Evolutionary conservation across 257 asterid genomes (phyloP).

Genomic region (Cordia subcordata): DNA sequence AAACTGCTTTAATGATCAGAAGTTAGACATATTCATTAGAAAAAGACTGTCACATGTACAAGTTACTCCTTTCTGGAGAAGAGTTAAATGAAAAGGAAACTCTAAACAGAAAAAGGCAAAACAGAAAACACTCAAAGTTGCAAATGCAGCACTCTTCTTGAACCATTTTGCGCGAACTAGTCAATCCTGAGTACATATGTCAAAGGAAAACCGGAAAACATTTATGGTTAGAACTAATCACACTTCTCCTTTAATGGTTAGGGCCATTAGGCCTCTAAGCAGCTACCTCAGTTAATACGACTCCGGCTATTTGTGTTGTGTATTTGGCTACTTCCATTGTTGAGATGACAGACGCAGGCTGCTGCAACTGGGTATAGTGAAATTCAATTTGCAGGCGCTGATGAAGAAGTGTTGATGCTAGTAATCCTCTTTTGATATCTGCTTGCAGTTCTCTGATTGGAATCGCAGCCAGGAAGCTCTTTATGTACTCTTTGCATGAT

Average conservation of each 20-base stretch:
- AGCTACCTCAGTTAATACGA: constrained; percentile 18
- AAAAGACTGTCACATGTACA: too few relatives aligned
- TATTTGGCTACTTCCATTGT: constrained; percentile 15
- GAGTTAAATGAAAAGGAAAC: too few relatives aligned
- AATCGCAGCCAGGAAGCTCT: constrained; percentile 87
- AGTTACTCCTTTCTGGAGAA: too few relatives aligned
- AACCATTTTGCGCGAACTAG: too few relatives aligned
- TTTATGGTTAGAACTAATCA: constrained; percentile 23
- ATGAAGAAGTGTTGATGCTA: constrained; percentile 61
- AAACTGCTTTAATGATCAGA: too few relatives aligned
- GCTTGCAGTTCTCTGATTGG: constrained; percentile 86
- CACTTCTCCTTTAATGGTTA: constrained; percentile 20
- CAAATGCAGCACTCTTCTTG: too few relatives aligned
- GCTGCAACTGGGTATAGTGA: constrained; percentile 52
- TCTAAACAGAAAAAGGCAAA: too few relatives aligned
- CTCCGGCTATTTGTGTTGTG: constrained; percentile 17
- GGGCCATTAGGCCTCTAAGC: constrained; percentile 17
- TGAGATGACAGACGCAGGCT: constrained; percentile 8
- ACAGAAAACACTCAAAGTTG: too few relatives aligned
- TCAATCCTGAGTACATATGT: too few relatives aligned
- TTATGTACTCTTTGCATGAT: constrained; percentile 82
- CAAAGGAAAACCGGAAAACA: background rate
- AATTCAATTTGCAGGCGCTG: constrained; percentile 92
- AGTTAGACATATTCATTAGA: too few relatives aligned
- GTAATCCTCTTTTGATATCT: constrained; percentile 75